A percentile compares a stretch with the other conserved stretches of the same genome.
phyloP scores from a whole-genome alignment of 2,329 filamentous ascomycete species.

The Phialocephala subalpina region DNA sequence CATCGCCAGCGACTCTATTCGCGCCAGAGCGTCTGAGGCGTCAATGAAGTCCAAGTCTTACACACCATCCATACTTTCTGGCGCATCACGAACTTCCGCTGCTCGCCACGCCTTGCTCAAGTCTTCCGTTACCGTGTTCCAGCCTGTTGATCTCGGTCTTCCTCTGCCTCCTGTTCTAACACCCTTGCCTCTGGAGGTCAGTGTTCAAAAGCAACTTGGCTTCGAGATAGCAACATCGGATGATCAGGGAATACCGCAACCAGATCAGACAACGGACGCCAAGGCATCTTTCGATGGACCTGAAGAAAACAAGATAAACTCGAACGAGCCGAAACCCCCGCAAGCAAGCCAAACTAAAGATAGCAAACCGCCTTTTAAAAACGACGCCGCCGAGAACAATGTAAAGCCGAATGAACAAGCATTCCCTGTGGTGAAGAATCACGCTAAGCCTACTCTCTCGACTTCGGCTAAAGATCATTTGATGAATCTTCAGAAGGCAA shows the following conservation, averaged over 20 bases:
- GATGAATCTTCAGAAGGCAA: constrained; percentile 29
- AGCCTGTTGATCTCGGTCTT: constrained; percentile 35
- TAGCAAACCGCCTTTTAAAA: not conserved
- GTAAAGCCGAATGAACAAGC: not conserved
- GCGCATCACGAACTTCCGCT: constrained; percentile 35
- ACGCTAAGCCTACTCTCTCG: not conserved
- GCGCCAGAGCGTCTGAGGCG: constrained; percentile 28
- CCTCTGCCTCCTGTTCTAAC: constrained; percentile 37
- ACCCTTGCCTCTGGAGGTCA: constrained; percentile 13
- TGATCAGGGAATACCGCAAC: not conserved
- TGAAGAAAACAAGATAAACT: too few species aligned
- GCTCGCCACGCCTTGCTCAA: constrained; percentile 40
- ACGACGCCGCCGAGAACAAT: not conserved
- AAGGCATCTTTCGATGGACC: too few species aligned
- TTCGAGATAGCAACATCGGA: not conserved
- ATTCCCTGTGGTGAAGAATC: not conserved
- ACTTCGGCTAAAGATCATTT: constrained; percentile 17
- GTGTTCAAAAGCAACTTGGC: not conserved
- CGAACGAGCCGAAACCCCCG: not conserved
- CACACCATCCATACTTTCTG: constrained; percentile 37
- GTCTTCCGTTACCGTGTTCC: constrained; percentile 29
- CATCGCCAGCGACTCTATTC: constrained; percentile 5
- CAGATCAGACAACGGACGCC: not conserved
- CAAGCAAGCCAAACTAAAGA: not conserved
- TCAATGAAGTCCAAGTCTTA: constrained; percentile 31